These are phyloP conservation scores for Herpotrichia juniperi DNA, from an alignment of 2,329 filamentous ascomycete species.

Conservation along the genomic window DNA sequence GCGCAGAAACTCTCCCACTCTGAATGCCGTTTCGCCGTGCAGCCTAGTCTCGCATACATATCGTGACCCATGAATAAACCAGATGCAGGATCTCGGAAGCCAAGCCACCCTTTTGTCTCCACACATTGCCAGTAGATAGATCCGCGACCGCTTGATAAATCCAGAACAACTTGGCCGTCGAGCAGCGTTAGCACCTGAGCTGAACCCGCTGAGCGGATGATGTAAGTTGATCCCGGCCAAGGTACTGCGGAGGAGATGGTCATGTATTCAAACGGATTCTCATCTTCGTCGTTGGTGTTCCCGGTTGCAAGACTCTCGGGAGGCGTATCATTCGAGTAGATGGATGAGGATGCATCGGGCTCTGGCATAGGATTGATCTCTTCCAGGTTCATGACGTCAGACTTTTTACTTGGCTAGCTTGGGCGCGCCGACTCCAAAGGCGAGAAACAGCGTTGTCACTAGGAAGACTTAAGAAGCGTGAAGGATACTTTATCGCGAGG, in stretches of 20 bases:
- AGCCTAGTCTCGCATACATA: slow-evolving; percentile 7
- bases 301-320: not conserved
- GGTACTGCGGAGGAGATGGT: not conserved
- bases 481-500: no score
- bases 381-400: no score
- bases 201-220: not conserved
- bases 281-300: not conserved
- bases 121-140: not conserved
- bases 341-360: no score
- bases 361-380: no score
- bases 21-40: slow-evolving; percentile 25
- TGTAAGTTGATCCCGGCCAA: not conserved
- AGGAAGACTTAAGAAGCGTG: no score
- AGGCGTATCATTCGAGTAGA: not conserved
- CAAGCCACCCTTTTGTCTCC: not conserved
- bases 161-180: not conserved
- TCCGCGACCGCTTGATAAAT: not conserved
- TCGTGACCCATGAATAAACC: slow-evolving; percentile 37
- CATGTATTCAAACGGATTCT: not conserved
- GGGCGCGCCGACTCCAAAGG: no score
- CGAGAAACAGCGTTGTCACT: no score
- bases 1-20: slow-evolving; percentile 39
- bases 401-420: no score
- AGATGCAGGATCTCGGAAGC: not conserved
- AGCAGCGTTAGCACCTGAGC: not conserved